Conservation (phyloP, 2,329 filamentous ascomycete species). For the Diaporthe sp. region DNA sequence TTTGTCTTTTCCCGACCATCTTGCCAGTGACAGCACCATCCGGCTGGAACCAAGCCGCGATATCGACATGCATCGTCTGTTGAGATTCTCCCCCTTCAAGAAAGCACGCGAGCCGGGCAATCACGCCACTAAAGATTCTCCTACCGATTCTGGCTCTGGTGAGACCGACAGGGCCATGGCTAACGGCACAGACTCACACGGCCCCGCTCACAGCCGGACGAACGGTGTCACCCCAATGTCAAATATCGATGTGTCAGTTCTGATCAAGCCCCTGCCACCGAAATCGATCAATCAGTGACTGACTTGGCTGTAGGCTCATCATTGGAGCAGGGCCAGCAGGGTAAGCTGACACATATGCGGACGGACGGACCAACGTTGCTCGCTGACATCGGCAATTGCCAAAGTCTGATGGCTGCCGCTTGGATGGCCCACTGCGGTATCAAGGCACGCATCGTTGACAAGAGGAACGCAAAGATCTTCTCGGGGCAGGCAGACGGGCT, state of each 20-base stretch:
- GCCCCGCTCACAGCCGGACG: background rate
- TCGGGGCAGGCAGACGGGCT: constrained; percentile 61
- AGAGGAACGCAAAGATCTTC: constrained; percentile 56
- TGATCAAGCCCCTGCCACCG: background rate
- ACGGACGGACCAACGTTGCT: constrained; percentile 2
- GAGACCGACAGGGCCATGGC: background rate
- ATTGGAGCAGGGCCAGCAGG: constrained; percentile 51
- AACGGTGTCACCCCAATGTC: background rate
- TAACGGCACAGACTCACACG: background rate
- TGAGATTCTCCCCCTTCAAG: background rate
- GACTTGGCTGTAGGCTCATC: constrained; percentile 42
- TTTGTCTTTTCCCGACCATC: background rate
- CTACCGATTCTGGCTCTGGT: background rate
- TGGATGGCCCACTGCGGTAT: constrained; percentile 59
- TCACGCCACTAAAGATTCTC: background rate
- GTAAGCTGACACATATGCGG: constrained; percentile 40
- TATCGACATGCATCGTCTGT: background rate
- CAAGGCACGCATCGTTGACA: constrained; percentile 60
- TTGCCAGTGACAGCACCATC: background rate
- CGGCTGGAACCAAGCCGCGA: background rate
- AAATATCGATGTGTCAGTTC: constrained; percentile 36
- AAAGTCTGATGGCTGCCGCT: constrained; percentile 57
- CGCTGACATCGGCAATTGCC: background rate
- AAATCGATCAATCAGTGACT: background rate
- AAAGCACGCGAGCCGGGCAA: background rate